Base-by-base conservation (phyloP, 2,329 filamentous ascomycete genomes). In the Chrysoporthe austroafricana region DNA sequence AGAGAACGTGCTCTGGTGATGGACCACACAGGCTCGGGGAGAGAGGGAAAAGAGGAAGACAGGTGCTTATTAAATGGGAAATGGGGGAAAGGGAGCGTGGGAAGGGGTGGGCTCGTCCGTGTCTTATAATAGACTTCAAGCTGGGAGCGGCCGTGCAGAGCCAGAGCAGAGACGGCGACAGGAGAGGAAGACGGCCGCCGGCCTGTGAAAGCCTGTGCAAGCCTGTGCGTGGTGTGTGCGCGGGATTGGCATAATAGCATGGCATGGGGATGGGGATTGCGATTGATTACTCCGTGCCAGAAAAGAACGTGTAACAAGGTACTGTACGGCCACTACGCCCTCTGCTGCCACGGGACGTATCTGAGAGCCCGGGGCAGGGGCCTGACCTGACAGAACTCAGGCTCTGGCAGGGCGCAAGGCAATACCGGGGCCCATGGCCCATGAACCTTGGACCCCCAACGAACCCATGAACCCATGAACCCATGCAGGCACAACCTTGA, bases 71-170 rank as follows among this genome's bases (percentile, higher is more conserved):
- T 70, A 64, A 69, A 63, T 70, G 42, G 42, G 43, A 21, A 61
- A 61, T 65, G 62, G 48, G 60, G 62, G 60, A 50, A 65, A 69
- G 62, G 67, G 69, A 70, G 69, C 68, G 65, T 67, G 69, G 70
- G 68, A 71, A 69, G 70, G 70, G 70, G 58, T 52, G 69, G 64
- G 36, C 63, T 60, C 69, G 64, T 69, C 66, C 68, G 65, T 69
- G 68, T 71, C 70, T 71, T 71, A 71, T 71, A 71, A 70, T 71
- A 71, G 66, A 60, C 63, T 69, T 67, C 62, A 69, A 69, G 62
- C 62, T 67, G 62, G 62, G 68, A 59, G 67, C 34, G 36, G 11
- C 67, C 48, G 62, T 67, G 64, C 57, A 64, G 62, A 62, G 56
- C 42, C 57, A 60, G n/a, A 42, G 21, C 4, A 39, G 36, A 9